Evolutionary conservation across 1,139 yeast species (phyloP).

Genomic region (Suzukiozyma palmioleophila): DNA sequence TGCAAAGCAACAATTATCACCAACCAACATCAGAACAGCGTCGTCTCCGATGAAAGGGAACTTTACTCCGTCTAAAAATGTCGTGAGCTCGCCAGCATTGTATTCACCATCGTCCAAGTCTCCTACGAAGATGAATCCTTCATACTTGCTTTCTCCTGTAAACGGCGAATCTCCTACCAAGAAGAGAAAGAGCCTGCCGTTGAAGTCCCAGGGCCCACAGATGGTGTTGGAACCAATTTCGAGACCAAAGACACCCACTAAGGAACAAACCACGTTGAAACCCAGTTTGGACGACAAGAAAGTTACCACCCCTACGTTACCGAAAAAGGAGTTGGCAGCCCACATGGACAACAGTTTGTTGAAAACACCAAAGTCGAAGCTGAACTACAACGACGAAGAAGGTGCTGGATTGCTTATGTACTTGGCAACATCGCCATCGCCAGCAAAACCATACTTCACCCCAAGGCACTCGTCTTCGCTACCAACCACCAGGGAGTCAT

Average conservation of each 20-base stretch:
- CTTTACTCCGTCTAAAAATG: constrained; percentile 19
- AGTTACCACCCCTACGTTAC: constrained; percentile 35
- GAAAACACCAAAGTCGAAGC: constrained; percentile 31
- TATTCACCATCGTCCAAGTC: constrained; percentile 40
- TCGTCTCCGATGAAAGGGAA: constrained; percentile 31
- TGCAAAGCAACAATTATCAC: constrained; percentile 38
- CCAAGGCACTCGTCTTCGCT: constrained; percentile 20
- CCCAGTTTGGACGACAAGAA: constrained; percentile 26
- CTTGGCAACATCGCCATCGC: constrained; percentile 83
- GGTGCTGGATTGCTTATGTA: constrained; percentile 83
- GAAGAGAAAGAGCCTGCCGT: constrained; percentile 22
- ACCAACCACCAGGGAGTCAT: constrained; percentile 4
- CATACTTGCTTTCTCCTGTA: constrained; percentile 28
- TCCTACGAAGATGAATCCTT: constrained; percentile 36
- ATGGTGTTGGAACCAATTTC: constrained; percentile 39
- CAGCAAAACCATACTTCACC: constrained; percentile 45
- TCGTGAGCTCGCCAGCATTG: constrained; percentile 22
- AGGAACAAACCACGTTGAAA: constrained; percentile 21
- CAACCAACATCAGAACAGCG: constrained; percentile 15
- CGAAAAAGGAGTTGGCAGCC: constrained; percentile 19
- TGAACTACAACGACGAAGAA: constrained; percentile 50
- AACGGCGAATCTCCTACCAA: constrained; percentile 34
- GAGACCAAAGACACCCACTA: constrained; percentile 25
- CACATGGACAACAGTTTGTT: constrained; percentile 18
- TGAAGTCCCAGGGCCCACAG: constrained; percentile 24